Conservation (phyloP, 768 basidiomycete species). For the Lactarius sp. region DNA sequence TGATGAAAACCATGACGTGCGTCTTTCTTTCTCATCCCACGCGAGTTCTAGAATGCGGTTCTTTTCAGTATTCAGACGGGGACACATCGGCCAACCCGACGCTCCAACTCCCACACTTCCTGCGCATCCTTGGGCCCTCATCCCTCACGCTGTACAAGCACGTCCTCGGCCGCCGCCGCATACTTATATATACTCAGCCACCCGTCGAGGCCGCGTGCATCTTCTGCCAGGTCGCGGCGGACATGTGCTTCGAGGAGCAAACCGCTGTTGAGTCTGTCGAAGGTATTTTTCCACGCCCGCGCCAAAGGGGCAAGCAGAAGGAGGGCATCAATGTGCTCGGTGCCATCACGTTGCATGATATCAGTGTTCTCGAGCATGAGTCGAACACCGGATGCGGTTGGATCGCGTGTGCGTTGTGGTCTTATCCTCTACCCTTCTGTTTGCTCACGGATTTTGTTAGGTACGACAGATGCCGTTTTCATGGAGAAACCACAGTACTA, state of each 20-base stretch:
- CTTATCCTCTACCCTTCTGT: neutral
- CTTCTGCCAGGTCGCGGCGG: slow-evolving; percentile 56
- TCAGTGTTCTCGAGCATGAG: slow-evolving; percentile 56
- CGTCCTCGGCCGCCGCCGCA: slow-evolving; percentile 63
- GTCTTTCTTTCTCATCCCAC: neutral
- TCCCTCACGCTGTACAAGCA: slow-evolving; percentile 76
- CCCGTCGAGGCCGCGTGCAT: slow-evolving; percentile 78
- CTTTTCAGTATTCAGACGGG: neutral
- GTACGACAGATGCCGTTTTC: slow-evolving; percentile 81
- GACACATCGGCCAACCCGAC: slow-evolving; percentile 44
- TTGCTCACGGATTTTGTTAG: slow-evolving; percentile 29
- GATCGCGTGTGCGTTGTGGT: slow-evolving; percentile 61
- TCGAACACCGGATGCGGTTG: slow-evolving; percentile 62
- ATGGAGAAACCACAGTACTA: slow-evolving; percentile 75
- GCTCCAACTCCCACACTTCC: slow-evolving; percentile 66
- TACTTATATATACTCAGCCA: slow-evolving; percentile 76
- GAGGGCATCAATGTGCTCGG: slow-evolving; percentile 67
- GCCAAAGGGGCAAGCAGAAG: slow-evolving; percentile 39
- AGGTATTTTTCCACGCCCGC: slow-evolving; percentile 6
- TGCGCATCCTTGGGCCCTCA: slow-evolving; percentile 75
- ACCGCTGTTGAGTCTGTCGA: slow-evolving; percentile 11
- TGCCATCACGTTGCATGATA: slow-evolving; percentile 72
- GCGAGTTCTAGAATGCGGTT: neutral
- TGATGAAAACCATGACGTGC: slow-evolving; percentile 21
- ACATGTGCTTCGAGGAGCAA: slow-evolving; percentile 52